A percentile compares a stretch with the other conserved stretches of the same genome.
phyloP scores from a whole-genome alignment of 805 yeast species.

The Yarrowia sp. region DNA sequence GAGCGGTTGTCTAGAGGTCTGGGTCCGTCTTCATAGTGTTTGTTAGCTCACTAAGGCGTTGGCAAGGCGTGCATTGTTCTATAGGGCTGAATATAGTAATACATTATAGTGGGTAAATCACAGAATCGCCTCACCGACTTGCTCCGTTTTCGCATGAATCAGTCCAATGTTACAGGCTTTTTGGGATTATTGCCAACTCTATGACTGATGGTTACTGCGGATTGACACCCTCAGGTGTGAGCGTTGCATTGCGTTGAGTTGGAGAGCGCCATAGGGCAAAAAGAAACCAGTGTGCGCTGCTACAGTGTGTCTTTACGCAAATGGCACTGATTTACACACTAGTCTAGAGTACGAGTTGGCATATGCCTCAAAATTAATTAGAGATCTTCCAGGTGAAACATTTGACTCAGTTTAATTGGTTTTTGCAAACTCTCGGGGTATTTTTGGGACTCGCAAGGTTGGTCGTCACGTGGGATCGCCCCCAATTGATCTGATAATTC shows the following conservation, averaged over 20 bases:
- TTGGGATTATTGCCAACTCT: constrained; percentile 7
- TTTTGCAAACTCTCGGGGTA: constrained; percentile 20
- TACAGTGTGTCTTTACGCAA: neutral
- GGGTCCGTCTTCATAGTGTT: too few species aligned
- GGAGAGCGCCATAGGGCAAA: neutral
- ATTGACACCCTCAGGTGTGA: neutral
- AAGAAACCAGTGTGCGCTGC: neutral
- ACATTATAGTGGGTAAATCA: too few species aligned
- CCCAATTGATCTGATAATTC: neutral
- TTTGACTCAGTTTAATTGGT: constrained; percentile 19
- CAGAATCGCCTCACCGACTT: neutral
- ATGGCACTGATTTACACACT: neutral
- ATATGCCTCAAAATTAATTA: neutral
- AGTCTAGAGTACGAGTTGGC: neutral
- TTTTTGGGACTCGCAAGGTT: constrained; percentile 17
- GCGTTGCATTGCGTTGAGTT: neutral
- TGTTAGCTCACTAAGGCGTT: too few species aligned
- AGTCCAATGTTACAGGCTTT: neutral
- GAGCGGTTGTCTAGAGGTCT: too few species aligned
- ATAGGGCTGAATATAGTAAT: too few species aligned
- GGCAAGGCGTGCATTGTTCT: too few species aligned
- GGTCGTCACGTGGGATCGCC: constrained; percentile 2
- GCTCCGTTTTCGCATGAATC: constrained; percentile 1
- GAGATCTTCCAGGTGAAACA: constrained; percentile 15
- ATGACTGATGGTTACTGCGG: neutral